phyloP scores from a whole-genome alignment of 2,329 filamentous ascomycete genomes.

The Cladophialophora exuberans region DNA sequence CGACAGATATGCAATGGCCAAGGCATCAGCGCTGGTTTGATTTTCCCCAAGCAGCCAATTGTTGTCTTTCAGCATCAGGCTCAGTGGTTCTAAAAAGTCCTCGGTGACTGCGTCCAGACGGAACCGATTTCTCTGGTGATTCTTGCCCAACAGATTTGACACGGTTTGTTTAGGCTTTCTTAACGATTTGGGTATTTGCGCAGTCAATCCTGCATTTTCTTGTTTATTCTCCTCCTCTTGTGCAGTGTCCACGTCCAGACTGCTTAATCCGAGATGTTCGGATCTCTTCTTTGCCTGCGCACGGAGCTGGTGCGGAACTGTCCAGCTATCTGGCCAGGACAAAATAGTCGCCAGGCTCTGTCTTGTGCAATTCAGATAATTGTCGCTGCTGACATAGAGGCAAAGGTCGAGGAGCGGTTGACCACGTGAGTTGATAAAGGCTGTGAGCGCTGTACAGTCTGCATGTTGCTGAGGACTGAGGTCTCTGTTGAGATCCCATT shows the following conservation, averaged over 20 bases:
- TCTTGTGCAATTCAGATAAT: conserved; percentile 77
- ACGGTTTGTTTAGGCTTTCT: conserved; percentile 62
- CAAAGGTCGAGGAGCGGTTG: conserved; percentile 80
- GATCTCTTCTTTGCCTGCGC: conserved; percentile 71
- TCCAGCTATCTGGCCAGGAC: conserved; percentile 86
- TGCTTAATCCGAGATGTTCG: conserved; percentile 69
- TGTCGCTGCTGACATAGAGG: conserved; percentile 86
- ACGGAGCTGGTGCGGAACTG: conserved; percentile 74
- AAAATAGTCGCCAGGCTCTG: conserved; percentile 80
- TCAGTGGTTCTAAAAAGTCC: conserved; percentile 72
- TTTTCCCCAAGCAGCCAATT: conserved; percentile 55
- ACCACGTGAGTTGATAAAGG: conserved; percentile 76
- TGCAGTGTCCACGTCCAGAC: conserved; percentile 64
- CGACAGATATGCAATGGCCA: conserved; percentile 77
- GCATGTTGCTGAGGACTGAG: conserved; percentile 49
- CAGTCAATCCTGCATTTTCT: conserved; percentile 40
- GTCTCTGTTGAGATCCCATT: conserved; percentile 53
- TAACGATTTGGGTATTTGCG: conserved; percentile 51
- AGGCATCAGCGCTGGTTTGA: conserved; percentile 73
- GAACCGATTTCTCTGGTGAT: conserved; percentile 74
- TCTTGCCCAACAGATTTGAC: conserved; percentile 63
- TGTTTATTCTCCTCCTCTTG: conserved; percentile 45
- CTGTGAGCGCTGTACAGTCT: conserved; percentile 53
- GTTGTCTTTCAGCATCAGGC: conserved; percentile 62
- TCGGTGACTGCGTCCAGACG: conserved; percentile 72